Conservation (phyloP, 1,139 yeast genomes). For the Sugiyamaella neomexicana region DNA sequence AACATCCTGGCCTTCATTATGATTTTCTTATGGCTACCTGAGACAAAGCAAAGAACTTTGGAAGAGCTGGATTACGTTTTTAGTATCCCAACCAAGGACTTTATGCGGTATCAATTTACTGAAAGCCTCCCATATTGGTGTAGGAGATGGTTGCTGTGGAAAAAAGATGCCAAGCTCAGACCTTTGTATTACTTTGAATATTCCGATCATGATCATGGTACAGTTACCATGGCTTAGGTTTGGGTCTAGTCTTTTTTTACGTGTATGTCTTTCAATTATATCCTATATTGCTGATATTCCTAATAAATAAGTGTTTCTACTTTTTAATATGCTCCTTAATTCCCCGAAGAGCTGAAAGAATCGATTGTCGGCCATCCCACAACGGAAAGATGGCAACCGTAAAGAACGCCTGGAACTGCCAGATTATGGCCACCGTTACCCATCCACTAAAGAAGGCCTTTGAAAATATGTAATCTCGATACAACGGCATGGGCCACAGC, state of each 20-base stretch:
- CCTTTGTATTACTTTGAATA: constrained; percentile 25
- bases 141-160: constrained; percentile 23
- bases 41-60: constrained; percentile 28
- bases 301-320: background rate
- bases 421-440: constrained; percentile 41
- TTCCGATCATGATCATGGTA: constrained; percentile 2
- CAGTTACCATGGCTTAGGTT: background rate
- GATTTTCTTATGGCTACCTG: constrained; percentile 30
- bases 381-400: constrained; percentile 45
- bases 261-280: background rate
- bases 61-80: constrained; percentile 26
- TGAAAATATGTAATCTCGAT: constrained; percentile 45
- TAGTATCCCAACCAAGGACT: constrained; percentile 24
- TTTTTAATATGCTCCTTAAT: constrained; percentile 34
- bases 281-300: background rate
- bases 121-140: constrained; percentile 27
- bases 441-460: constrained; percentile 44
- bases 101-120: constrained; percentile 26
- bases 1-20: constrained; percentile 25
- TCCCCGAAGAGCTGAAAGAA: constrained; percentile 63
- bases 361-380: constrained; percentile 52
- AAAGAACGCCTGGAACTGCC: constrained; percentile 43
- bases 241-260: background rate
- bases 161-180: constrained; percentile 18
- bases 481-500: constrained; percentile 48